phyloP scores from a whole-genome alignment of 441 rosid genomes.

The Rhodomyrtus psidioides region DNA sequence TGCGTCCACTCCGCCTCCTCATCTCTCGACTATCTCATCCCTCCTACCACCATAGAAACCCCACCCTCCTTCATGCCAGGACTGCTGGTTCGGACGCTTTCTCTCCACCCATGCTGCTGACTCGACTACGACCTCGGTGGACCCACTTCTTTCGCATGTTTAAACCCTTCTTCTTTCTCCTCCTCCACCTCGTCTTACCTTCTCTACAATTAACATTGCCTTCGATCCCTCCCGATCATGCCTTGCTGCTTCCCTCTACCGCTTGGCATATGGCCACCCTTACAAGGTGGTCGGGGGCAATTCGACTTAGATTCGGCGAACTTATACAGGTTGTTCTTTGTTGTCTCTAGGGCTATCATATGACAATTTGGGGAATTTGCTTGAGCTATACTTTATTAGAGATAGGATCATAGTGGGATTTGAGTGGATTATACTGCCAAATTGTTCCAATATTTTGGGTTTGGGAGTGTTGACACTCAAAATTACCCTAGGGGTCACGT shows the following conservation, averaged over 20 bases:
- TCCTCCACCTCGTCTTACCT: constrained; percentile 25
- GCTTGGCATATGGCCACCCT: constrained; percentile 61
- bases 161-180: constrained; percentile 28
- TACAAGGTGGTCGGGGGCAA: constrained; percentile 28
- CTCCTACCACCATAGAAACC: background rate
- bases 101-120: constrained; percentile 11
- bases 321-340: constrained; percentile 58
- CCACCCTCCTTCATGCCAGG: background rate
- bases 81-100: background rate
- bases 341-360: constrained; percentile 45
- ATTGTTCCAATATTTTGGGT: constrained; percentile 70
- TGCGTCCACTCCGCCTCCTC: constrained; percentile 32
- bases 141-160: constrained; percentile 47
- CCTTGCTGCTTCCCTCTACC: constrained; percentile 58
- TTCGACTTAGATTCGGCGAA: constrained; percentile 37
- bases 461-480: too few relatives aligned
- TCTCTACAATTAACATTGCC: constrained; percentile 26
- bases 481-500: too few relatives aligned
- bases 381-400: constrained; percentile 25
- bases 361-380: constrained; percentile 33
- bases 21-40: background rate
- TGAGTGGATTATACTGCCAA: constrained; percentile 43
- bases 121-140: constrained; percentile 34
- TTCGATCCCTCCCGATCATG: constrained; percentile 27
- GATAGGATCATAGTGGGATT: constrained; percentile 41